A percentile compares a stretch with the other conserved stretches of the same genome.
These are phyloP conservation scores for Acanthamoeba sp. DNA, from an alignment of 208 protist genomes.

Conservation along the genomic window DNA sequence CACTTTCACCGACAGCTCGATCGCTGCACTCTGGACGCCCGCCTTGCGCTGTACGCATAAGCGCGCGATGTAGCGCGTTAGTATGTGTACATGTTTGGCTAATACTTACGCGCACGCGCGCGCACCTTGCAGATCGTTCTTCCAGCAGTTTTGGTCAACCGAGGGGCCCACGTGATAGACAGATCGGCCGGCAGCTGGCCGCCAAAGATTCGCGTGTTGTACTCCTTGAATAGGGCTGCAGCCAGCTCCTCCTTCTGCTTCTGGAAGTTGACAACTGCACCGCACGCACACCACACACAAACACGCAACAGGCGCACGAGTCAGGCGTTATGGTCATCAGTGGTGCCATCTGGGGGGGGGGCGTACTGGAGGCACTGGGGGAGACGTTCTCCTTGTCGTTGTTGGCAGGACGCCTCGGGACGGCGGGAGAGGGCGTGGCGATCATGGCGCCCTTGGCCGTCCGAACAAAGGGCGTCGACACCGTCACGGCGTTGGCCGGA, in stretches of 20 bases:
- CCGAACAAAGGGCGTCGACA: neutral
- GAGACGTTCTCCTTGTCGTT: conserved; percentile 26
- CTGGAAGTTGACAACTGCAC: neutral
- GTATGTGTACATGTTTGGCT: too few relatives aligned
- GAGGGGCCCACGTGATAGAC: conserved; percentile 16
- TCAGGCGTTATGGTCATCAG: too few relatives aligned
- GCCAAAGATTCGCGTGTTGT: conserved; percentile 33
- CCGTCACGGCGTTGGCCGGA: too few relatives aligned
- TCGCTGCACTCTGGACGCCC: conserved; percentile 18
- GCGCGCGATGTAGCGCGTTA: too few relatives aligned
- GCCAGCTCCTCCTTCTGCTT: conserved; percentile 59
- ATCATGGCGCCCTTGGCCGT: conserved; percentile 32
- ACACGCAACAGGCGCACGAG: neutral
- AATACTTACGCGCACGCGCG: neutral
- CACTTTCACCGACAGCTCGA: conserved; percentile 67
- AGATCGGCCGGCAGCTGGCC: conserved; percentile 33
- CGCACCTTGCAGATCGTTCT: conserved; percentile 24
- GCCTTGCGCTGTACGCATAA: neutral
- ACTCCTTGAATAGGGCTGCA: conserved; percentile 38
- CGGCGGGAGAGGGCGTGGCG: conserved; percentile 45
- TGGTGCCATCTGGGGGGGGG: too few relatives aligned
- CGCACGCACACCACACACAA: too few relatives aligned
- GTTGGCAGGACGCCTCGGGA: neutral
- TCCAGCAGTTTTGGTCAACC: conserved; percentile 64
- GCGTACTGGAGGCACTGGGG: neutral